Conservation (phyloP, 192 early-diverging fungal species). For the Coemansia erecta region DNA sequence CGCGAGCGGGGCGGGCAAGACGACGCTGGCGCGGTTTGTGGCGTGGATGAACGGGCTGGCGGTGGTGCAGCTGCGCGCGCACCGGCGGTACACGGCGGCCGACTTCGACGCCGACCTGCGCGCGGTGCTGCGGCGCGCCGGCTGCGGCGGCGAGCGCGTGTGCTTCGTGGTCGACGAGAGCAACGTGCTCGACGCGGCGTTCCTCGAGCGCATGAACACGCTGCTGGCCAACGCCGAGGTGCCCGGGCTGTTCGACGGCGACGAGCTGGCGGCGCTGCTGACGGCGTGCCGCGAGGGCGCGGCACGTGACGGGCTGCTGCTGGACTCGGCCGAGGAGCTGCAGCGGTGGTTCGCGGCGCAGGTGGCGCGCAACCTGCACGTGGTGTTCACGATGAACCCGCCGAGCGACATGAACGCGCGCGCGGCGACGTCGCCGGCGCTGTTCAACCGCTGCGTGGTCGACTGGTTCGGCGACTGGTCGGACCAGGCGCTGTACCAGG, state of each 20-base stretch:
- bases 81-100: slow-evolving; percentile 90
- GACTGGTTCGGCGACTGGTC: slow-evolving; percentile 99
- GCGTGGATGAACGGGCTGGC: slow-evolving; percentile 99
- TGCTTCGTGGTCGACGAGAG: slow-evolving; percentile 98
- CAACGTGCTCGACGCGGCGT: slow-evolving; percentile 93
- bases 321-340: slow-evolving; percentile 92
- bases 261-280: slow-evolving; percentile 93
- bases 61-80: slow-evolving; percentile 97
- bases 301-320: slow-evolving; percentile 85
- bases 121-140: slow-evolving; percentile 80
- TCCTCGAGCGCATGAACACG: slow-evolving; percentile 99
- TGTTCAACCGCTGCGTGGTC: slow-evolving; percentile 99
- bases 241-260: slow-evolving; percentile 98
- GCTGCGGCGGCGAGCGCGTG: slow-evolving; percentile 97
- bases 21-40: slow-evolving; percentile 97
- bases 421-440: slow-evolving; percentile 95
- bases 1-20: slow-evolving; percentile 96
- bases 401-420: slow-evolving; percentile 88
- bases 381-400: slow-evolving; percentile 99
- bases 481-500: slow-evolving; percentile 97
- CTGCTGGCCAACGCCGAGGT: slow-evolving; percentile 98
- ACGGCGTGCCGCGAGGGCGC: slow-evolving; percentile 93
- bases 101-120: slow-evolving; percentile 99
- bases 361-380: slow-evolving; percentile 95
- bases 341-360: slow-evolving; percentile 98